Conservation (phyloP, 1,284 basidiomycete species). For the Puccinia coronata region DNA sequence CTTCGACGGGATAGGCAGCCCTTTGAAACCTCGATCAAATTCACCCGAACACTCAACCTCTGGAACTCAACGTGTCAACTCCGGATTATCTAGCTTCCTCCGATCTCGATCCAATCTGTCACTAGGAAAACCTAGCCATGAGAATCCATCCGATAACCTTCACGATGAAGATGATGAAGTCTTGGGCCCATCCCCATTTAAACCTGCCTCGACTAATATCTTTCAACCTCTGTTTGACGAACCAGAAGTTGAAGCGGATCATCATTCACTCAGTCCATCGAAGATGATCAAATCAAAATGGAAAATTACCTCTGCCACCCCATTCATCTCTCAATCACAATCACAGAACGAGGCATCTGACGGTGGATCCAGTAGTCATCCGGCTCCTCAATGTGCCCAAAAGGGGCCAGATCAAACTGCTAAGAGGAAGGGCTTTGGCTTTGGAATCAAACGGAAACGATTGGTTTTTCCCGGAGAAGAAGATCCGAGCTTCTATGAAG, state of each 20-base stretch:
- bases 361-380: not conserved
- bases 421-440: constrained; percentile 4
- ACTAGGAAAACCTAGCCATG: not conserved
- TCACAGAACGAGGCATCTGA: constrained; percentile 17
- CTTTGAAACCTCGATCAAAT: constrained; percentile 33
- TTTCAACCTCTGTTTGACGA: constrained; percentile 45
- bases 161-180: constrained; percentile 38
- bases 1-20: constrained; percentile 29
- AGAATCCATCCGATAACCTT: not conserved
- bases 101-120: not conserved
- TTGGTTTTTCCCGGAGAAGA: constrained; percentile 25
- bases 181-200: constrained; percentile 48
- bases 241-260: not conserved
- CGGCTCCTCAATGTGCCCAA: constrained; percentile 21
- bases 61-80: not conserved
- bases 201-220: constrained; percentile 12
- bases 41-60: not conserved
- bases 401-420: constrained; percentile 9
- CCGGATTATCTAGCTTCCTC: constrained; percentile 39
- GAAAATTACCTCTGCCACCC: constrained; percentile 20
- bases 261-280: constrained; percentile 31
- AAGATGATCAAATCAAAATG: constrained; percentile 36
- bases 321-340: constrained; percentile 44
- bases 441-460: constrained; percentile 29
- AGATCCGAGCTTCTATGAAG: constrained; percentile 45